These are phyloP conservation scores for Amniculicola lignicola DNA, from an alignment of 495 filamentous ascomycete species.

Conservation along the genomic window DNA sequence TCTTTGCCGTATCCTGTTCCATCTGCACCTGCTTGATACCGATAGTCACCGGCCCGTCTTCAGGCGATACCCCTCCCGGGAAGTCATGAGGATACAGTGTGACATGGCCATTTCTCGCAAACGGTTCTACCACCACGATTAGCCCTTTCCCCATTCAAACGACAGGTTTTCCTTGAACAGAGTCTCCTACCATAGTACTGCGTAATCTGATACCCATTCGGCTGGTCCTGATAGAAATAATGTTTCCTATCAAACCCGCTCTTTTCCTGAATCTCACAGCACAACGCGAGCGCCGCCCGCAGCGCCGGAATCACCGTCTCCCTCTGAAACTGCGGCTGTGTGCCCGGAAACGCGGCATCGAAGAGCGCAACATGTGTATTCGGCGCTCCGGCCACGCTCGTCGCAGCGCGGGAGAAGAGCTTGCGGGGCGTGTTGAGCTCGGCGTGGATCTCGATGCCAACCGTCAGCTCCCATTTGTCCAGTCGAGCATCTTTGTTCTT, in stretches of 20 bases:
- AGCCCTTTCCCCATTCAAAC: too few species aligned
- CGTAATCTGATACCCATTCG: slow-evolving; percentile 93
- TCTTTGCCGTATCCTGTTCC: slow-evolving; percentile 97
- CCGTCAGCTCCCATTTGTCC: slow-evolving; percentile 80
- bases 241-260: slow-evolving; percentile 95
- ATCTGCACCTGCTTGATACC: slow-evolving; percentile 92
- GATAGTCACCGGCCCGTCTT: slow-evolving; percentile 65
- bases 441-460: slow-evolving; percentile 96
- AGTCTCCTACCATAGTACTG: slow-evolving; percentile 71
- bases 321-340: slow-evolving; percentile 80
- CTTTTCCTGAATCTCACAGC: slow-evolving; percentile 68
- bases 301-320: slow-evolving; percentile 83
- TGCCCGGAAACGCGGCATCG: slow-evolving; percentile 85
- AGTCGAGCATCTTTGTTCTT: slow-evolving; percentile 46
- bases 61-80: slow-evolving; percentile 62
- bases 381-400: slow-evolving; percentile 64
- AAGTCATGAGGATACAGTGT: slow-evolving; percentile 65
- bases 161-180: too few species aligned
- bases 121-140: slow-evolving; percentile 55
- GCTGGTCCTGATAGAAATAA: slow-evolving; percentile 98
- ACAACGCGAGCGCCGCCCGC: slow-evolving; percentile 79
- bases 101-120: slow-evolving; percentile 73
- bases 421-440: slow-evolving; percentile 84
- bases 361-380: slow-evolving; percentile 87
- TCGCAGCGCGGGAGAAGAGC: slow-evolving; percentile 76